Base-by-base conservation (phyloP, 2,329 filamentous ascomycete genomes). In the Graphiopsis chlorocephala region DNA sequence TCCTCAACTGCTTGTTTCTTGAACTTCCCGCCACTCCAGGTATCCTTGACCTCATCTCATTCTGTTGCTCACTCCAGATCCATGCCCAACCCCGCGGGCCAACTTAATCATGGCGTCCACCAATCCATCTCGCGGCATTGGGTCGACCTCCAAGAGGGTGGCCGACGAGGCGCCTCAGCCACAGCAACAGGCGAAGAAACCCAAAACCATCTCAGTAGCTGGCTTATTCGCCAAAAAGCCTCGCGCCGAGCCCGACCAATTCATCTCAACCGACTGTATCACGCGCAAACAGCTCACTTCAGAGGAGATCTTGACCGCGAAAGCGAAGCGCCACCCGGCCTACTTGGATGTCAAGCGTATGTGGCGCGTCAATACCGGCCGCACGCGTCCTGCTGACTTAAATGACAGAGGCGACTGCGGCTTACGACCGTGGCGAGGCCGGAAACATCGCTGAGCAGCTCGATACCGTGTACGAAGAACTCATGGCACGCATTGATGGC, bases 401-500 rank as follows among this genome's bases (percentile, higher is more conserved):
- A 17, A 42, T 3, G 4, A 56, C 38, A 72, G 69, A 67, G 23
- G 64, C 67, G 3, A 33, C 64, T 25, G 47, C 65, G 25, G 57
- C 53, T 14, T 73, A 71, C 63, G 52, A 59, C 50, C 42, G 53
- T 10, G 55, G 55, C 26, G 65, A 64, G 1, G 26, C 26, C 25
- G 48, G 59, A 23, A 42, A 59, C 29, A 20, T 42, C 8, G 23
- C 28, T 12, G 60, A 61, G 26, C 58, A 50, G 31, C 52, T 69
- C 8, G 42, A 67, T 25, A 57, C 59, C 23, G 52, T 67, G 26
- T 57, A 61, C 31, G 65, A 66, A 1, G 66, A 68, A 15, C 67
- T 72, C 15, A 33, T 66, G 20, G 66, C 68, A 17, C 68, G 66
- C 25, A 59, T 69, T n/a, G 59, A 70, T 42, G 66, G 69, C 29